Base-by-base conservation (phyloP, 495 filamentous ascomycete genomes). In the Penicillium goetzii region DNA sequence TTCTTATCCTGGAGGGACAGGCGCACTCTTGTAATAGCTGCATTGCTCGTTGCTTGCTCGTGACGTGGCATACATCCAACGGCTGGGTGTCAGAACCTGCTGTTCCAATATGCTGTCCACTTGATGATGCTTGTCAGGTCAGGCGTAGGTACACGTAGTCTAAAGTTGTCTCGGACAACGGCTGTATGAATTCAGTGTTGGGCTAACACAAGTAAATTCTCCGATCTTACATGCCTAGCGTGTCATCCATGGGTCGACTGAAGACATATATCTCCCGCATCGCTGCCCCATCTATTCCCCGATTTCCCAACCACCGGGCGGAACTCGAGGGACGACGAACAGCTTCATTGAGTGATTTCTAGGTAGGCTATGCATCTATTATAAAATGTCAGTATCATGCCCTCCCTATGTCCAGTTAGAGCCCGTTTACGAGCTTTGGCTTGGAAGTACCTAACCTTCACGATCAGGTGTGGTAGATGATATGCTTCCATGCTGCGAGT, bases 61-160 rank as follows among this genome's bases (percentile, higher is more conserved):
- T 80, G 76, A 80, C 76, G 76, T 80, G 77, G 75, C 77, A 76
- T 66, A 68, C 68, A 62, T 61, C 60, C 67, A 74, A 56, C 59
- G 62, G 58, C 57, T 62, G 59, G 65, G 65, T 69, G 28, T 36
- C n/a, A 55, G n/a, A 55, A 4, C 68, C 68, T 60, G 64, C 52
- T 66, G 64, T 66, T 49, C 54, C 43, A 65, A 66, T 61, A 65
- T 43, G 56, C 67, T 58, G 61, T 68, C 61, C 59, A 72, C 60
- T 60, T 63, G 68, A 73, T 62, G 58, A 67, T 68, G 45, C 60
- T 59, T 62, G 59, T 56, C 62, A 70, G 45, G 6, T 30, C 47
- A 51, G 70, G 43, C 43, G 43, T 69, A 70, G 63, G 67, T 72
- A 74, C 74, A 80, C 74, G 76, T 80, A 77, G 68, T 53, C 60